phyloP scores from a whole-genome alignment of 2,329 filamentous ascomycete species.

The Rutstroemia sp. region DNA sequence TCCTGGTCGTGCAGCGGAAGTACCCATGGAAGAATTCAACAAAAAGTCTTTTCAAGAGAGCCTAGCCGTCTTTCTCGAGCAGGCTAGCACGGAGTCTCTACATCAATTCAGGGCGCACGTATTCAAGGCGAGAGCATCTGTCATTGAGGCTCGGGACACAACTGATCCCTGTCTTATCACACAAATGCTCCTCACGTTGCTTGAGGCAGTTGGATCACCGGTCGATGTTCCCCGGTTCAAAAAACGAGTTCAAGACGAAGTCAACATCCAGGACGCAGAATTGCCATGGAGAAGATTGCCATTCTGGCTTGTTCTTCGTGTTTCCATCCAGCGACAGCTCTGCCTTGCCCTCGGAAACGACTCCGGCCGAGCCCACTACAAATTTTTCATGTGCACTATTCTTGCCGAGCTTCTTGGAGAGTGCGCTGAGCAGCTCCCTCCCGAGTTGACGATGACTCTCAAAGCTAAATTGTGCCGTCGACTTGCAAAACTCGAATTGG shows the following conservation, averaged over 20 bases:
- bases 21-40: conserved; percentile 35
- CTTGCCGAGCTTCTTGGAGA: conserved; percentile 41
- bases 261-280: conserved; percentile 39
- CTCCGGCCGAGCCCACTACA: conserved; percentile 44
- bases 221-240: conserved; percentile 33
- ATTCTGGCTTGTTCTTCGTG: conserved; percentile 54
- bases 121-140: conserved; percentile 40
- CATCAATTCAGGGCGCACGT: conserved; percentile 44
- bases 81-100: conserved; percentile 45
- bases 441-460: conserved; percentile 35
- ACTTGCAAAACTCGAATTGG: conserved; percentile 48
- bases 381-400: conserved; percentile 45
- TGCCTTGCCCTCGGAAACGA: conserved; percentile 33
- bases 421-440: conserved; percentile 20
- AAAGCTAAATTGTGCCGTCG: conserved; percentile 48
- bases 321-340: conserved; percentile 47
- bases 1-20: conserved; percentile 43
- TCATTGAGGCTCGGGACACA: conserved; percentile 51
- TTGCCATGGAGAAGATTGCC: conserved; percentile 56
- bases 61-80: conserved; percentile 46
- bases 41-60: conserved; percentile 38
- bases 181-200: conserved; percentile 50
- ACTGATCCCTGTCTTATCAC: conserved; percentile 49
- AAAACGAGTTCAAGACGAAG: conserved; percentile 58
- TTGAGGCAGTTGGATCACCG: conserved; percentile 45